A percentile compares a stretch with the other conserved stretches of the same genome.
These are phyloP conservation scores for Colletotrichum sp. DNA, from an alignment of 2,329 filamentous ascomycete genomes.

Conservation along the genomic window DNA sequence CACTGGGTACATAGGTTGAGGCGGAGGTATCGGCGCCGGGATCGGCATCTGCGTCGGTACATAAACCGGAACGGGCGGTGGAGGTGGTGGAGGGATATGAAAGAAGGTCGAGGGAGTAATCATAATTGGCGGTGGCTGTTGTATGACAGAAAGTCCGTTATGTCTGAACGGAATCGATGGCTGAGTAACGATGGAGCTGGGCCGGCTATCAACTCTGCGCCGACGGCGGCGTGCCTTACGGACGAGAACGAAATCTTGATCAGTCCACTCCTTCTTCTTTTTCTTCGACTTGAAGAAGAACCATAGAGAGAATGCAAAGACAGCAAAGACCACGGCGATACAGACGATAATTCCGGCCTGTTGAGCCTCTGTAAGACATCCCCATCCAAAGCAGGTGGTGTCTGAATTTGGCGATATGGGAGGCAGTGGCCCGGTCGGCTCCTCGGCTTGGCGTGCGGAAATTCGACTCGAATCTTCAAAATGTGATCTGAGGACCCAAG, in stretches of 20 bases:
- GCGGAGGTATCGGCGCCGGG: background rate
- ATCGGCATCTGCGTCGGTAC: background rate
- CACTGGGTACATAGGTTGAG: constrained; percentile 23
- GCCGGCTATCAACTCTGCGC: background rate
- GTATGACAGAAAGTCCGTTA: background rate
- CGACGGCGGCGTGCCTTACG: background rate
- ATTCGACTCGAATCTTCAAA: background rate
- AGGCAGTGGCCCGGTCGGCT: background rate
- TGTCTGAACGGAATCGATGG: constrained; percentile 7
- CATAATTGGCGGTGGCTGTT: background rate
- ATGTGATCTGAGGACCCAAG: no score
- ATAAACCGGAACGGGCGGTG: background rate
- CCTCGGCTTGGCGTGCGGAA: background rate
- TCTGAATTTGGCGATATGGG: background rate
- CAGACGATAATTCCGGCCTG: constrained; percentile 45
- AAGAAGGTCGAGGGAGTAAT: background rate
- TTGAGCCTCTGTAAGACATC: constrained; percentile 40
- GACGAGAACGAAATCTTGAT: constrained; percentile 7
- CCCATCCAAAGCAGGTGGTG: constrained; percentile 37
- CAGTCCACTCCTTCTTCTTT: constrained; percentile 1
- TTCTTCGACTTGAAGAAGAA: constrained; percentile 30
- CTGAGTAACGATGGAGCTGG: background rate
- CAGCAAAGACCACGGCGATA: constrained; percentile 30
- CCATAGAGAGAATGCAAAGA: constrained; percentile 34
- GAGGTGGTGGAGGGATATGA: constrained; percentile 1